These are phyloP conservation scores for Apophysomyces sp. DNA, from an alignment of 371 early-diverging fungal genomes.

Conservation along the genomic window DNA sequence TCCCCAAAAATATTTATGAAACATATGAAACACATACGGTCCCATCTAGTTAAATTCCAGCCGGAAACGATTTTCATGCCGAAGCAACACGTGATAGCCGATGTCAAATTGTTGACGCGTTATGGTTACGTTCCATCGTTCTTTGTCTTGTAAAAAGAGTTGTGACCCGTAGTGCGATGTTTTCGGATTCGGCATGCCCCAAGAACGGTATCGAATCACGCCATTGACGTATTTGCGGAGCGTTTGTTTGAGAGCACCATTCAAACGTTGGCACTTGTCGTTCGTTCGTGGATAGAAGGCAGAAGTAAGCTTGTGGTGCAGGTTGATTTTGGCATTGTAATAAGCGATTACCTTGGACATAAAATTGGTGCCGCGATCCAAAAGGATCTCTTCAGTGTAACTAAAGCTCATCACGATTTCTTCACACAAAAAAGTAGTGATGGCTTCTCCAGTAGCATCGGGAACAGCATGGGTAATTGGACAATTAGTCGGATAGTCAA, in stretches of 20 bases:
- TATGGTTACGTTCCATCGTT: slow-evolving; percentile 1
- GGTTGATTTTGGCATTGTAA: slow-evolving; percentile 4
- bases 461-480: slow-evolving; percentile 29
- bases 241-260: slow-evolving; percentile 6
- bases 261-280: slow-evolving; percentile 22
- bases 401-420: slow-evolving; percentile 28
- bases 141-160: background rate
- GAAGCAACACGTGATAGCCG: slow-evolving; percentile 4
- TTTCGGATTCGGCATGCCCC: slow-evolving; percentile 5
- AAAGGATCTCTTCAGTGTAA: slow-evolving; percentile 25
- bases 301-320: slow-evolving; percentile 6
- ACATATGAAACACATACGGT: too few species aligned
- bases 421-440: slow-evolving; percentile 34
- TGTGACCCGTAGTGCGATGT: background rate
- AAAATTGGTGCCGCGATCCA: slow-evolving; percentile 39
- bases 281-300: slow-evolving; percentile 13
- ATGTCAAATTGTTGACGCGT: background rate
- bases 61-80: slow-evolving; percentile 4
- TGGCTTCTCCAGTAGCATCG: slow-evolving; percentile 23
- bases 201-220: slow-evolving; percentile 1
- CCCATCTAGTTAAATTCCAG: slow-evolving; percentile 16
- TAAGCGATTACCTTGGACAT: slow-evolving; percentile 8
- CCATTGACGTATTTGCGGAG: slow-evolving; percentile 9
- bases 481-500: slow-evolving; percentile 45
- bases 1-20: too few species aligned